These are phyloP conservation scores for Lagenaria siceraria DNA, from an alignment of 306 rosid species.

Conservation along the genomic window DNA sequence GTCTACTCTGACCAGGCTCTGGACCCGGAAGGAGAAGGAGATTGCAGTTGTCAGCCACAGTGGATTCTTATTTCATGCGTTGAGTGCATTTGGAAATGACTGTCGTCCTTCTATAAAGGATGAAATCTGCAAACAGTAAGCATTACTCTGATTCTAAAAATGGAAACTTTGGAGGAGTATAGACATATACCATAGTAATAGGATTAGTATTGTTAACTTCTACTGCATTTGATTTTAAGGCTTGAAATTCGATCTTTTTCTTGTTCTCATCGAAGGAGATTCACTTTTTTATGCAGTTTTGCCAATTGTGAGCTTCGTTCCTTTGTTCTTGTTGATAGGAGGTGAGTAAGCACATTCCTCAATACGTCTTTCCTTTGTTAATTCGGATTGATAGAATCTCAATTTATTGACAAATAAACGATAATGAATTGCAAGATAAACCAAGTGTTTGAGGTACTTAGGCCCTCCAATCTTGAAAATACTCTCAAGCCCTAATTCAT, in stretches of 20 bases:
- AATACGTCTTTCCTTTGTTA: not conserved
- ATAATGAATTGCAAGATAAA: too few species aligned
- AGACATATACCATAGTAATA: not conserved
- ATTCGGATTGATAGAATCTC: too few species aligned
- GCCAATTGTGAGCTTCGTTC: slow-evolving; percentile 91
- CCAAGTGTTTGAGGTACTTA: too few species aligned
- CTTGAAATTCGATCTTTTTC: not conserved
- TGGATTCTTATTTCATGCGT: slow-evolving; percentile 54
- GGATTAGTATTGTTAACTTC: not conserved
- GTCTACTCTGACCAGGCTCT: slow-evolving; percentile 40
- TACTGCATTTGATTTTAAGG: not conserved
- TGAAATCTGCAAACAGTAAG: slow-evolving; percentile 67
- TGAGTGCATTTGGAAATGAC: slow-evolving; percentile 68
- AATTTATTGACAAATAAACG: too few species aligned
- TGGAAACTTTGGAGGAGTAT: not conserved
- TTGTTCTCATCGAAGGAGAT: not conserved
- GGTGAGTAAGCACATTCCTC: slow-evolving; percentile 43
- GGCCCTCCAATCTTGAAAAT: too few species aligned
- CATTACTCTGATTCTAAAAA: not conserved
- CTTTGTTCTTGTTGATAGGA: slow-evolving; percentile 53
- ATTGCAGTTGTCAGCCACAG: slow-evolving; percentile 76
- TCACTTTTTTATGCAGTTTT: slow-evolving; percentile 40
- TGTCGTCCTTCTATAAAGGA: slow-evolving; percentile 57
- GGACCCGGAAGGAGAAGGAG: slow-evolving; percentile 89
- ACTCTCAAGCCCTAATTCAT: too few species aligned